Conservation (phyloP, 352 stramenopile genomes). For the Pythium myriotylum region DNA sequence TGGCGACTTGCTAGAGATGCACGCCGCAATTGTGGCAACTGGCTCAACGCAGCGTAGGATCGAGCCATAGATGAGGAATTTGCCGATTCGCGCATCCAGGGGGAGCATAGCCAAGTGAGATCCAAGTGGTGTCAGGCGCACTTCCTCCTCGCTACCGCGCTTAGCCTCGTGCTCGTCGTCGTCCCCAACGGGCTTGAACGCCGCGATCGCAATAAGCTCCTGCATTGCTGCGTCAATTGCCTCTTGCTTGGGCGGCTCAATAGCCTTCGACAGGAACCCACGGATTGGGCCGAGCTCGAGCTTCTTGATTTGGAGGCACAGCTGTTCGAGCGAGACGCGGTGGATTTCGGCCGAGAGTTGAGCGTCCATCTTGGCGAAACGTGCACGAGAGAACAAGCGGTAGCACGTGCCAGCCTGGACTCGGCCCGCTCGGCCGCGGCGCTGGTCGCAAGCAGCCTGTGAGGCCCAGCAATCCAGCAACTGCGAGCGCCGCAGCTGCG, state of each 20-base stretch:
- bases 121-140: conserved; percentile 93
- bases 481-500: conserved; percentile 63
- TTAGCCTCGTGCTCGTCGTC: background rate
- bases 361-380: conserved; percentile 61
- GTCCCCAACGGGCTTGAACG: conserved; percentile 55
- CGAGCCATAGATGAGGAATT: conserved; percentile 87
- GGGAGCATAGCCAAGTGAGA: conserved; percentile 82
- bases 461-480: conserved; percentile 85
- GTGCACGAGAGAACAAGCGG: conserved; percentile 68
- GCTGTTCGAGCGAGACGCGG: conserved; percentile 81
- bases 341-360: conserved; percentile 90
- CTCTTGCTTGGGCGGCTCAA: conserved; percentile 92
- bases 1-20: conserved; percentile 77
- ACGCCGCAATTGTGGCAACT: conserved; percentile 81
- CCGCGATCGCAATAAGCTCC: conserved; percentile 89
- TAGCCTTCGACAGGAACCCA: conserved; percentile 73
- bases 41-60: conserved; percentile 86
- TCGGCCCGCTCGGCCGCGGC: conserved; percentile 81
- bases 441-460: conserved; percentile 80
- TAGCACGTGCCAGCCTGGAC: conserved; percentile 81
- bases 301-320: conserved; percentile 89
- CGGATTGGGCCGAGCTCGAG: conserved; percentile 76
- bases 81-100: conserved; percentile 85
- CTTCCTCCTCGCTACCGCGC: conserved; percentile 30
- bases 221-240: conserved; percentile 92